These are phyloP conservation scores for Plasmodium gonderi DNA, from an alignment of 169 alveolate species.

Conservation along the genomic window DNA sequence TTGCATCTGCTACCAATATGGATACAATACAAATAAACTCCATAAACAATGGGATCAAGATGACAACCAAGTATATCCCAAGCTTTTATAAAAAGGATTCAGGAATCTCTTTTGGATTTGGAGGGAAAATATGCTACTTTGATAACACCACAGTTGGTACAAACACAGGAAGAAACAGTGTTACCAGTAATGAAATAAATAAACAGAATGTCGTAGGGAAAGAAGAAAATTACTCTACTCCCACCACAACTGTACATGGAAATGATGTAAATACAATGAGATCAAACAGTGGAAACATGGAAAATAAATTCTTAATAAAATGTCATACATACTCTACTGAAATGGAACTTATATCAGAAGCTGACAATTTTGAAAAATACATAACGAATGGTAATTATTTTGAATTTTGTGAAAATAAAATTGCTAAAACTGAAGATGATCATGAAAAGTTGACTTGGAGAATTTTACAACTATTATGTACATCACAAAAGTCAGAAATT, in stretches of 20 bases:
- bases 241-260: too few species aligned
- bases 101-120: conserved; percentile 79
- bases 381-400: conserved; percentile 46
- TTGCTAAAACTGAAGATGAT: conserved; percentile 43
- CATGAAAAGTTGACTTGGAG: conserved; percentile 73
- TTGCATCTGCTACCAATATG: conserved; percentile 79
- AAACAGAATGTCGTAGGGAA: too few species aligned
- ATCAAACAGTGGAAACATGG: background rate
- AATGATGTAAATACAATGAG: too few species aligned
- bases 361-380: conserved; percentile 65
- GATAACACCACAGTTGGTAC: background rate
- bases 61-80: conserved; percentile 78
- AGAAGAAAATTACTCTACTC: too few species aligned
- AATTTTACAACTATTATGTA: conserved; percentile 42
- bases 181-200: too few species aligned
- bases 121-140: conserved; percentile 76
- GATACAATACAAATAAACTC: conserved; percentile 78
- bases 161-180: too few species aligned
- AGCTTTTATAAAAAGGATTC: conserved; percentile 76
- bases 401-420: conserved; percentile 65
- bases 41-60: conserved; percentile 75
- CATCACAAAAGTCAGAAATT: conserved; percentile 53
- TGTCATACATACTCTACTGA: conserved; percentile 59
- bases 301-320: conserved; percentile 11
- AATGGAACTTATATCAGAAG: conserved; percentile 60